Percentiles rank a stretch among this genome's conserved stretches.
phyloP scores from a whole-genome alignment of 108 stramenopile genomes.

The Cyclotella sp. region DNA sequence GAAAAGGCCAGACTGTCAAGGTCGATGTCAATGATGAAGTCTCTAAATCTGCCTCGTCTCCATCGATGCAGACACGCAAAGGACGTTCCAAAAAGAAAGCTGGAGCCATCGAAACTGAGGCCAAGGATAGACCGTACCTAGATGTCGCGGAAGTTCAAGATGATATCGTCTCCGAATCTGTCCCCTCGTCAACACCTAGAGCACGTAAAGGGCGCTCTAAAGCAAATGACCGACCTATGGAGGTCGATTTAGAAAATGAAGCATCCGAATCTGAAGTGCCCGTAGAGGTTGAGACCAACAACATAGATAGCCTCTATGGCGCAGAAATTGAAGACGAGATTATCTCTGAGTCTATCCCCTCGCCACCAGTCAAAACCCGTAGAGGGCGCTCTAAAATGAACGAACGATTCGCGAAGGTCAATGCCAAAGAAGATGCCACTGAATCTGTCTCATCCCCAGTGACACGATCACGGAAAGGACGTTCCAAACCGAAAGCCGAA shows the following conservation, averaged over 20 bases:
- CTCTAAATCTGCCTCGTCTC: not conserved
- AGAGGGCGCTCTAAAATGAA: not conserved
- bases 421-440: not conserved
- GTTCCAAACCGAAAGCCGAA: not conserved
- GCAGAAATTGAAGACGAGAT: not conserved
- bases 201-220: too few species aligned
- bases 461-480: not conserved
- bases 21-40: not conserved
- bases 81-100: not conserved
- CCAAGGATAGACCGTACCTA: too few species aligned
- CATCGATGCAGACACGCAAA: not conserved
- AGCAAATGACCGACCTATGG: too few species aligned
- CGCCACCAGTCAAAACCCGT: slow-evolving; percentile 7
- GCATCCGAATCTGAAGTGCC: too few species aligned
- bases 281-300: too few species aligned
- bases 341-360: not conserved
- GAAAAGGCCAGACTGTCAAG: not conserved
- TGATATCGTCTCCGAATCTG: not conserved
- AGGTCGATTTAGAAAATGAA: too few species aligned
- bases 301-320: too few species aligned
- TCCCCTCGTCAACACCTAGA: too few species aligned
- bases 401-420: not conserved
- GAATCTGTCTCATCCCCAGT: not conserved
- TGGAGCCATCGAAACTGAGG: not conserved
- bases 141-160: too few species aligned